Evolutionary conservation across 106 monocot species (phyloP).

Genomic region (Vanilla planifolia): DNA sequence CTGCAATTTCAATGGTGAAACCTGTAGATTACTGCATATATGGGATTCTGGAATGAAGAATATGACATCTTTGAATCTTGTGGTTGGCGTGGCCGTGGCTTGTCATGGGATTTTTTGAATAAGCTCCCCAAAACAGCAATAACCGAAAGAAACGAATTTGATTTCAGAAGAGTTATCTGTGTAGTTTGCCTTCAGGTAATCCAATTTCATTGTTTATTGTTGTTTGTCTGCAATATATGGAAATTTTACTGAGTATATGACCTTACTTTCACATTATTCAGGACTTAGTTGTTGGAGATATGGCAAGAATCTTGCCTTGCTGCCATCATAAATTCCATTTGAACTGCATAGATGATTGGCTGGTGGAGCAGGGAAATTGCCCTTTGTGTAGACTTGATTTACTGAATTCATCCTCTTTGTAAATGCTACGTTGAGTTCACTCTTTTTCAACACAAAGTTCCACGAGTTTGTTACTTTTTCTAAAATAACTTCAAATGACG

Average conservation of each 20-base stretch:
- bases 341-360: conserved; percentile 19
- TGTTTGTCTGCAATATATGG: background rate
- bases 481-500: too few species aligned
- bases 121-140: background rate
- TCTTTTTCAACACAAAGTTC: background rate
- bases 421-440: background rate
- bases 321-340: conserved; percentile 19
- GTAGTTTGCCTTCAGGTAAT: conserved; percentile 4
- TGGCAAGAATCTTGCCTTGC: conserved; percentile 12
- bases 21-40: background rate
- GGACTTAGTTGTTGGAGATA: conserved; percentile 18
- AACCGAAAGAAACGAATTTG: background rate
- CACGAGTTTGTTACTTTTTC: too few species aligned
- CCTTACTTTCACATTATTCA: background rate
- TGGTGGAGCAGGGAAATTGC: conserved; percentile 18
- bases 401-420: background rate
- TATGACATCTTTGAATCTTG: background rate
- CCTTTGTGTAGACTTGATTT: conserved; percentile 16
- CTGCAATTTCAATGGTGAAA: background rate
- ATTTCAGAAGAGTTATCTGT: background rate
- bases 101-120: background rate
- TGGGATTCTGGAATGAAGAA: background rate
- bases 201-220: background rate
- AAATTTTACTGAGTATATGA: background rate
- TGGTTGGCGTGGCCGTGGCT: background rate